Evolutionary conservation across 305 asterid species (phyloP), one percentile per base, ranked within the genome.

Genomic region (Fraxinus xanthoxyloides): DNA sequence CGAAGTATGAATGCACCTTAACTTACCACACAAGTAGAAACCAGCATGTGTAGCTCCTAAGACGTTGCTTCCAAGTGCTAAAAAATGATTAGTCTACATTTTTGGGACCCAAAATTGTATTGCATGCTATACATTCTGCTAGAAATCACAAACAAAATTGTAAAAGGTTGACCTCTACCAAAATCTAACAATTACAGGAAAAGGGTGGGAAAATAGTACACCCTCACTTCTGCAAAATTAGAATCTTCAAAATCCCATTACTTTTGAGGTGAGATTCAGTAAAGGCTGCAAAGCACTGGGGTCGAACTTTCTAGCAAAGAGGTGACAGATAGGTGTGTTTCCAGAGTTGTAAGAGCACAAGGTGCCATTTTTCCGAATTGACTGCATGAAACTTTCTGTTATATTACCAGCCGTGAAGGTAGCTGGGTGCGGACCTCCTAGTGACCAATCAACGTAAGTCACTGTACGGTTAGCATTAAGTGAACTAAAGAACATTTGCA

Each of bases 261-360:
- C 90, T 83, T 80, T 82, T 12, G 93, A 87, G 75, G 91, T 78
- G 70, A 96, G 75, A 80, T 86, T 87, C 81, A 94, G 86, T 83
- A 96, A 84, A 72, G 98, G 93, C 82, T 88, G 90, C 79, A 96
- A 85, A 32, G 98, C 87, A 82, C 90, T 89, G 6, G 97, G 90
- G 83, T 86, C 92, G 80, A 96, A 96, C 92, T 96, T 96, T 80
- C 99, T 90, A 36, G 99, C 98, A 87, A 96, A 96, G 72, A 96
- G 95, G 87, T 86, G 85, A 76, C 99, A 96, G 0, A 91, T 80
- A 17, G 82, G 32, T 5, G 95, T 92, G 3, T 77, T 82, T 28
- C 79, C 77, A 0, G 84, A 82, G 85, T 96, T 94, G 85, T 96
- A 94, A 2, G 89, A 82, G 82, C 99, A 96, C 23, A 48, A 26